These are phyloP conservation scores for Wickerhamiella cacticola DNA, from an alignment of 805 yeast genomes.

Conservation along the genomic window DNA sequence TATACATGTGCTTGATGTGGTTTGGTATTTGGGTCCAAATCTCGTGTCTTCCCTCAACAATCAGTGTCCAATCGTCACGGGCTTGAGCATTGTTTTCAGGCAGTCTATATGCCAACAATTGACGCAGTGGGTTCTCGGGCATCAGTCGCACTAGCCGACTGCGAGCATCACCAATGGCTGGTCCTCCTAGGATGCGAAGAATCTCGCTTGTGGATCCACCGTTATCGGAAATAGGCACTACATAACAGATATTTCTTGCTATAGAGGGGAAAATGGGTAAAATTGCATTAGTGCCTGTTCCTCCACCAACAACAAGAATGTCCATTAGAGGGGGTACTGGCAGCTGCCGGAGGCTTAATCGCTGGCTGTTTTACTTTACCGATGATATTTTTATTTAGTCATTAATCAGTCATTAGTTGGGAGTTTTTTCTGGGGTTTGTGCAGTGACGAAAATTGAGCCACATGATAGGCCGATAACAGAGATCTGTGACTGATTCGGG, in stretches of 20 bases:
- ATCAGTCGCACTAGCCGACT: conserved; percentile 68
- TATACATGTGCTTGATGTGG: conserved; percentile 52
- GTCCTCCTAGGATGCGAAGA: conserved; percentile 78
- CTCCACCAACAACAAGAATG: conserved; percentile 29
- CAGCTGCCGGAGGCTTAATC: too few relatives aligned
- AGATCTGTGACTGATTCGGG: background rate
- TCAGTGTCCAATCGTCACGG: conserved; percentile 55
- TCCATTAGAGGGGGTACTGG: conserved; percentile 15
- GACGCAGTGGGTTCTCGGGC: conserved; percentile 36
- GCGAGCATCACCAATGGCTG: conserved; percentile 87
- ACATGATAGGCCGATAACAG: background rate
- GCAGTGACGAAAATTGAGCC: background rate
- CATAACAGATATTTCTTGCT: conserved; percentile 41
- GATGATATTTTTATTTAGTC: too few relatives aligned
- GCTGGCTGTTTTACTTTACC: too few relatives aligned
- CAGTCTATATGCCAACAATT: conserved; percentile 39
- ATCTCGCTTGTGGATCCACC: conserved; percentile 93
- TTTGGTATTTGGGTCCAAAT: conserved; percentile 53
- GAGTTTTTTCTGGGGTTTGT: background rate
- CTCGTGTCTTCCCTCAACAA: conserved; percentile 67
- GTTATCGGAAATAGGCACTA: conserved; percentile 79
- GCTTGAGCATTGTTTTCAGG: conserved; percentile 41
- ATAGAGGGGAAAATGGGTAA: conserved; percentile 44
- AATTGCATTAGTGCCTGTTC: conserved; percentile 64
- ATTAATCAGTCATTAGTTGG: too few relatives aligned